Percentiles rank a stretch among this genome's conserved stretches.
phyloP scores from a whole-genome alignment of 2,329 filamentous ascomycete genomes.

The Grosmannia huntii region DNA sequence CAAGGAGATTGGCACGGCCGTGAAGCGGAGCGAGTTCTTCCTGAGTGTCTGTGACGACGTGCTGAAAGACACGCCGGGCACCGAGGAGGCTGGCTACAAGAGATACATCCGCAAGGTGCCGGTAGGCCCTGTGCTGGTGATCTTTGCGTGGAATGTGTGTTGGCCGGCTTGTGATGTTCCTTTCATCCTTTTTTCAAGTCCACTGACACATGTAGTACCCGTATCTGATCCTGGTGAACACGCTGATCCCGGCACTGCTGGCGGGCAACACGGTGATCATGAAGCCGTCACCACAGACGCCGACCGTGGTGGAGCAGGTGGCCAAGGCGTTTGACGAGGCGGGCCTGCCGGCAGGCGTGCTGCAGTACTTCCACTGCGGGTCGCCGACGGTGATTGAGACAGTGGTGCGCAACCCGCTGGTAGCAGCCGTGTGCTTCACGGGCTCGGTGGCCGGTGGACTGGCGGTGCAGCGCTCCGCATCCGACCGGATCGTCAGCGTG shows the following conservation, averaged over 20 bases:
- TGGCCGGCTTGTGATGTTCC: not conserved
- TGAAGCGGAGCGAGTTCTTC: constrained; percentile 75
- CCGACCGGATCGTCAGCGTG: constrained; percentile 73
- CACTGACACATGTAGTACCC: constrained; percentile 53
- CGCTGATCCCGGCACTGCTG: constrained; percentile 79
- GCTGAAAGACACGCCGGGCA: constrained; percentile 68
- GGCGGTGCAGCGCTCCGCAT: constrained; percentile 71
- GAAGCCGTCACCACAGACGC: constrained; percentile 91
- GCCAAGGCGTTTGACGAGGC: constrained; percentile 64
- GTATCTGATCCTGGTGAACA: constrained; percentile 87
- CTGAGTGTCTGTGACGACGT: constrained; percentile 70
- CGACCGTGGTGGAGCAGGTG: constrained; percentile 79
- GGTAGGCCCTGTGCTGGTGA: constrained; percentile 73
- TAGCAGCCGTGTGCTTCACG: constrained; percentile 82
- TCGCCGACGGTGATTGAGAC: constrained; percentile 64
- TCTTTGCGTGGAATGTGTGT: constrained; percentile 93
- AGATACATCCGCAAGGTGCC: constrained; percentile 82
- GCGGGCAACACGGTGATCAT: constrained; percentile 84
- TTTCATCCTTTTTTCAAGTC: too few species aligned
- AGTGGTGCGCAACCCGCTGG: constrained; percentile 62
- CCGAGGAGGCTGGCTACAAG: constrained; percentile 77
- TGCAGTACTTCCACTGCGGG: constrained; percentile 88
- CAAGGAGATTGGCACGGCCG: constrained; percentile 73
- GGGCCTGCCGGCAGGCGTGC: constrained; percentile 68
- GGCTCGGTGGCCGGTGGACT: constrained; percentile 82